A percentile compares a stretch with the other conserved stretches of the same genome.
Evolutionary conservation across 2,329 filamentous ascomycete species (phyloP).

Genomic region (Colletotrichum camelliae): DNA sequence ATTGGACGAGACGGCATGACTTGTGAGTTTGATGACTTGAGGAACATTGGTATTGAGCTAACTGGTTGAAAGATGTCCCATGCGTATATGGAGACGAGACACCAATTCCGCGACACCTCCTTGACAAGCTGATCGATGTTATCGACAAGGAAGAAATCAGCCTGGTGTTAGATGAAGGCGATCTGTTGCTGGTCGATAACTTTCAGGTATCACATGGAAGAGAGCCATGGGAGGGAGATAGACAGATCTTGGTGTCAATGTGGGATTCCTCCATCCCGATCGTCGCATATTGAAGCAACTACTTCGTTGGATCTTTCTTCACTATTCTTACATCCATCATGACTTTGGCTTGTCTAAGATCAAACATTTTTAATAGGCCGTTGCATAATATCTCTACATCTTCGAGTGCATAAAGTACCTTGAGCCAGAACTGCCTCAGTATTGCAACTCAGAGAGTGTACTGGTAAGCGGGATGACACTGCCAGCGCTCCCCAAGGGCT

Average conservation of each 20-base stretch:
- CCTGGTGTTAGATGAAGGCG: constrained; percentile 20
- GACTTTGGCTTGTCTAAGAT: neutral
- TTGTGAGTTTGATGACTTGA: neutral
- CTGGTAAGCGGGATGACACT: neutral
- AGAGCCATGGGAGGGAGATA: constrained; percentile 18
- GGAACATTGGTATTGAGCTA: neutral
- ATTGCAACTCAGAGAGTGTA: neutral
- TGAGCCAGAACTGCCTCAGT: neutral
- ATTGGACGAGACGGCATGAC: constrained; percentile 23
- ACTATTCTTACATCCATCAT: neutral
- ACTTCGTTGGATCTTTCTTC: neutral
- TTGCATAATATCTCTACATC: neutral
- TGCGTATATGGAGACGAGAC: constrained; percentile 22
- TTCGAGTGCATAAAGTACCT: neutral
- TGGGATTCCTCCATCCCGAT: constrained; percentile 2
- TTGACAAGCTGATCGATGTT: constrained; percentile 22
- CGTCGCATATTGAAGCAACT: neutral
- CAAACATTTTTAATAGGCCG: neutral
- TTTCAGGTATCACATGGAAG: constrained; percentile 21
- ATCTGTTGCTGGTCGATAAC: constrained; percentile 24
- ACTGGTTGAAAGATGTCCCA: constrained; percentile 4
- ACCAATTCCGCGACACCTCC: constrained; percentile 9
- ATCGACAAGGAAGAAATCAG: constrained; percentile 23
- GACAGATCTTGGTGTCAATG: constrained; percentile 15
- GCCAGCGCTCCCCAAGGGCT: neutral